Evolutionary conservation across 1,284 basidiomycete species (phyloP).

Genomic region (Fomes fomentarius): DNA sequence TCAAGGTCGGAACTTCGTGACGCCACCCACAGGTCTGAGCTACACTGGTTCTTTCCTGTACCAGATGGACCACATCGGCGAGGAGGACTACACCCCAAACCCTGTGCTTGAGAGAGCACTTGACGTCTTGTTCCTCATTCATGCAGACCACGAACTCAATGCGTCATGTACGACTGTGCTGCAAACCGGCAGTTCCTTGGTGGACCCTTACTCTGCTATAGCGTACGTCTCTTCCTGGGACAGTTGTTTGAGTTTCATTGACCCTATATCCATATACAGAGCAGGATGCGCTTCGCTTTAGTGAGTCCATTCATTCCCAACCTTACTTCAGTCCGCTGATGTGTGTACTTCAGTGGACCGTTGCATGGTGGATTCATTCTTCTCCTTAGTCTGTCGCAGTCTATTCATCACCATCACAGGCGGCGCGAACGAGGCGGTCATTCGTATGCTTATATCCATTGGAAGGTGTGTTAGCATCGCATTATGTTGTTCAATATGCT

Average conservation of each 20-base stretch:
- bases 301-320: conserved; percentile 44
- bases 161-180: conserved; percentile 83
- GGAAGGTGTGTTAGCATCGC: conserved; percentile 57
- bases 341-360: conserved; percentile 60
- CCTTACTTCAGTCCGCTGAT: not conserved
- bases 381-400: not conserved
- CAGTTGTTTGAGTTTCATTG: not conserved
- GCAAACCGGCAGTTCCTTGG: conserved; percentile 85
- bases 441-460: conserved; percentile 87
- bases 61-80: conserved; percentile 82
- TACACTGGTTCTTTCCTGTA: conserved; percentile 90
- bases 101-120: conserved; percentile 84
- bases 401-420: conserved; percentile 41
- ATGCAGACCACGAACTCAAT: conserved; percentile 89
- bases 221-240: conserved; percentile 46
- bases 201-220: conserved; percentile 86
- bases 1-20: conserved; percentile 87
- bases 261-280: conserved; percentile 35
- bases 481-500: not conserved
- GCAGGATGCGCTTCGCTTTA: conserved; percentile 85
- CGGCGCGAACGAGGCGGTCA: conserved; percentile 88
- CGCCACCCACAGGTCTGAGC: conserved; percentile 78
- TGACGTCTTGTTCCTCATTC: conserved; percentile 83
- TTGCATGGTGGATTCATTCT: conserved; percentile 58
- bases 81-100: conserved; percentile 75